Evolutionary conservation across 768 basidiomycete genomes (phyloP).

Genomic region (Agrocybe praecox): DNA sequence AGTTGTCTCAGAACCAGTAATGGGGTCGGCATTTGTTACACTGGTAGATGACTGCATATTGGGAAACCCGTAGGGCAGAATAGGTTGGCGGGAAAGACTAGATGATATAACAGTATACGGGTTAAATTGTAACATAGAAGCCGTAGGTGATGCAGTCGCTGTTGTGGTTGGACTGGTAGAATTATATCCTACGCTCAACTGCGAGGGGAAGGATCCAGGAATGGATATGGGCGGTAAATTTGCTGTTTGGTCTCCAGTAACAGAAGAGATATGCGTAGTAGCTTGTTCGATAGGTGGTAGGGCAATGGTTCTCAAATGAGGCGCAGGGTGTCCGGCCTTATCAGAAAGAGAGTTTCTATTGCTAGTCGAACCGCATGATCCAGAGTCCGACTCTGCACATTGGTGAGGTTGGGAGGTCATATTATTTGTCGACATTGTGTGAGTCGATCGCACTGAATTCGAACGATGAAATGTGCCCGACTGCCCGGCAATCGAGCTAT

Average conservation of each 20-base stretch:
- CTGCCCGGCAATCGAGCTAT: neutral
- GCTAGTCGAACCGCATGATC: neutral
- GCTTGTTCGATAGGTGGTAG: constrained; percentile 9
- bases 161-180: neutral
- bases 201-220: neutral
- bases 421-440: neutral
- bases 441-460: neutral
- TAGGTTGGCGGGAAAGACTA: neutral
- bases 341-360: neutral
- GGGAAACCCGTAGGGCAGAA: no score
- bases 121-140: neutral
- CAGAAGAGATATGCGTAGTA: neutral
- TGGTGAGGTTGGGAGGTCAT: neutral
- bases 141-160: constrained; percentile 1
- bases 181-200: neutral
- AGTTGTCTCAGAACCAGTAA: neutral
- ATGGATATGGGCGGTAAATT: neutral
- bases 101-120: neutral
- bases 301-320: constrained; percentile 17
- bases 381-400: neutral
- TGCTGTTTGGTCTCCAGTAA: neutral
- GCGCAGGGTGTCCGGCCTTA: constrained; percentile 7
- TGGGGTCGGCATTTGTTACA: neutral
- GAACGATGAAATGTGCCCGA: neutral
- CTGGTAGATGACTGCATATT: neutral